Evolutionary conservation across 768 basidiomycete species (phyloP), one percentile per base, ranked within the genome.

Genomic region (Clavaria fumosa): DNA sequence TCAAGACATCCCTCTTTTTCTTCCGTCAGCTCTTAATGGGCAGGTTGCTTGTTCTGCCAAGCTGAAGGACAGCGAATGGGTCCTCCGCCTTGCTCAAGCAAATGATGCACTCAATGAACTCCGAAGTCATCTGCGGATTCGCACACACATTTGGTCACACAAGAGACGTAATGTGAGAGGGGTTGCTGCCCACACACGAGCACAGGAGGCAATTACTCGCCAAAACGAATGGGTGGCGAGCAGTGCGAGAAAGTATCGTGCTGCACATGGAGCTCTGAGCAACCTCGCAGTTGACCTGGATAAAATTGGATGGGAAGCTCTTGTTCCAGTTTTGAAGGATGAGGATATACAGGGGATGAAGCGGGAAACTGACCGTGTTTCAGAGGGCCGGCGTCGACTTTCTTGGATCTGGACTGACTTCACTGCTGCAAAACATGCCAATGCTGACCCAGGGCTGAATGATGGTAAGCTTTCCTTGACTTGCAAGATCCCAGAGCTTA

Each of bases 31-130:
- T 5, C 7, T 49, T 17, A 22, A 31, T 35, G 15, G 35, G 43
- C 26, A 38, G 31, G 10, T 17, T 31, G 11, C 34, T 43, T 30
- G 31, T 30, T 7, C 44, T 39, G 22, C 23, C 26, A 10, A n/a
- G 21, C n/a, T 7, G 19, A 10, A 31, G 26, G 9, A 9, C 9
- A 9, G 31, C 20, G 53, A 49, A 31, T 14, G 3, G 1, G 31
- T 42, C 2, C 38, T 55, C 7, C 38, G 48, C 0, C 20, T 39
- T 17, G 51, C 49, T 1, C 45, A 48, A 14, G 47, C 44, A 22
- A 36, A 50, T 23, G 49, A 55, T 31, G 42, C 47, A 7, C 42
- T 55, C 1, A 34, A 20, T n/a, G 46, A 47, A n/a, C 39, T 53
- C 17, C 45, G 46, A 4, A 38, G 39, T 7, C 44, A 39, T 28